Conservation (phyloP, 495 filamentous ascomycete genomes). For the Aspergillus sparsus region DNA sequence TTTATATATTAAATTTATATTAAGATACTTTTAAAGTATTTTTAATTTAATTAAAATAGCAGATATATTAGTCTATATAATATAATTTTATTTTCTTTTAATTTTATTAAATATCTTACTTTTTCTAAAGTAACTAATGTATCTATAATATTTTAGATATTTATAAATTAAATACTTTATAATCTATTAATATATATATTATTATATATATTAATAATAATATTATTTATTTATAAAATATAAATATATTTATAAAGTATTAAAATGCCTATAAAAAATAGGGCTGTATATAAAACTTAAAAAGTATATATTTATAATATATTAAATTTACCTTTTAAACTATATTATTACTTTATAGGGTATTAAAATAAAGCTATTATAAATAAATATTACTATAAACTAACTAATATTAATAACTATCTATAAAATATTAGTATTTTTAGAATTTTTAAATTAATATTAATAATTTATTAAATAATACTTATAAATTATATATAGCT, state of each 20-base stretch:
- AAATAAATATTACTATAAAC: not conserved
- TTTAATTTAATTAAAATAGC: no score
- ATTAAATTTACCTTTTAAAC: not conserved
- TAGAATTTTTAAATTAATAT: not conserved
- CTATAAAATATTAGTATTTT: not conserved
- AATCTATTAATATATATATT: not conserved
- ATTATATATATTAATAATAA: constrained; percentile 5
- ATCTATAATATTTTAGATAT: no score
- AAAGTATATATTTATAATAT: constrained; percentile 3
- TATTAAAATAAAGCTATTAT: not conserved
- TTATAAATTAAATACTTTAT: no score
- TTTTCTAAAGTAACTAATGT: no score
- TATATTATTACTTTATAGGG: not conserved
- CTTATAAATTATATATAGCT: not conserved
- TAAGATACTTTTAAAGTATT: no score
- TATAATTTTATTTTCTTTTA: no score
- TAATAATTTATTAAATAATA: not conserved
- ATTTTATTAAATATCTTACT: no score
- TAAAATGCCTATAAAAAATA: not conserved
- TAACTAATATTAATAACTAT: not conserved
- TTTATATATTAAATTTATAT: no score
- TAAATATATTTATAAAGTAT: not conserved
- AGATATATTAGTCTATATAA: no score
- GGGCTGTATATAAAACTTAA: not conserved
- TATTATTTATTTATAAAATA: constrained; percentile 6